A percentile compares a stretch with the other conserved stretches of the same genome.
phyloP scores from a whole-genome alignment of 441 rosid species.

The Macaranga tanarius region DNA sequence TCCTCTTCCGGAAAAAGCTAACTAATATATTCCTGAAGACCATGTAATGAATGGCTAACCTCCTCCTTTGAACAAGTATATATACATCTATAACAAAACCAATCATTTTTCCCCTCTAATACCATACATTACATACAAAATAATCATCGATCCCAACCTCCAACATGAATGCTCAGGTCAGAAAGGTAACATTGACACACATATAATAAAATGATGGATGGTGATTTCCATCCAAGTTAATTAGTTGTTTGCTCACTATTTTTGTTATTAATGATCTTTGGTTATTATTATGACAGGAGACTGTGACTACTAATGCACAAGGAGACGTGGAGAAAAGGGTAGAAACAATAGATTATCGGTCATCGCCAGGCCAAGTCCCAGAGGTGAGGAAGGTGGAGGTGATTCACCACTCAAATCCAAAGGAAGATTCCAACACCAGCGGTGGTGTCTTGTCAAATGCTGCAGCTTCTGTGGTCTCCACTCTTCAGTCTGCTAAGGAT shows the following conservation, averaged over 20 bases:
- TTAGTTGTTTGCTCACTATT: neutral
- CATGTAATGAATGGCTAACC: constrained; percentile 16
- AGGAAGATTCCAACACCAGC: constrained; percentile 38
- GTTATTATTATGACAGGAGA: constrained; percentile 17
- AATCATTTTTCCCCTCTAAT: neutral
- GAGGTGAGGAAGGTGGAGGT: constrained; percentile 50
- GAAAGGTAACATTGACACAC: constrained; percentile 29
- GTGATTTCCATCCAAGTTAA: neutral
- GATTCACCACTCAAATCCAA: constrained; percentile 39
- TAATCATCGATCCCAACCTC: neutral
- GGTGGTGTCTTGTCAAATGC: constrained; percentile 60
- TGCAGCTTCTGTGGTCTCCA: constrained; percentile 49
- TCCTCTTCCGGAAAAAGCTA: constrained; percentile 22
- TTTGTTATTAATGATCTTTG: neutral
- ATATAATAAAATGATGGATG: too few species aligned
- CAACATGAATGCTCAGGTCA: constrained; percentile 39
- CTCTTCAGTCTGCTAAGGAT: constrained; percentile 59
- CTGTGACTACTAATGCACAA: constrained; percentile 23
- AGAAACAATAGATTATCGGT: constrained; percentile 36
- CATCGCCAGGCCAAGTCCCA: constrained; percentile 55
- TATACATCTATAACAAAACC: neutral
- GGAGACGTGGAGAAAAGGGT: constrained; percentile 38
- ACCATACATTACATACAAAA: too few species aligned
- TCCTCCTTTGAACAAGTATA: neutral
- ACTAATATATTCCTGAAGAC: constrained; percentile 19